Percentiles rank a stretch among this genome's conserved stretches.
Conservation (phyloP, 495 filamentous ascomycete species). For the Penicillium samsonianum region DNA sequence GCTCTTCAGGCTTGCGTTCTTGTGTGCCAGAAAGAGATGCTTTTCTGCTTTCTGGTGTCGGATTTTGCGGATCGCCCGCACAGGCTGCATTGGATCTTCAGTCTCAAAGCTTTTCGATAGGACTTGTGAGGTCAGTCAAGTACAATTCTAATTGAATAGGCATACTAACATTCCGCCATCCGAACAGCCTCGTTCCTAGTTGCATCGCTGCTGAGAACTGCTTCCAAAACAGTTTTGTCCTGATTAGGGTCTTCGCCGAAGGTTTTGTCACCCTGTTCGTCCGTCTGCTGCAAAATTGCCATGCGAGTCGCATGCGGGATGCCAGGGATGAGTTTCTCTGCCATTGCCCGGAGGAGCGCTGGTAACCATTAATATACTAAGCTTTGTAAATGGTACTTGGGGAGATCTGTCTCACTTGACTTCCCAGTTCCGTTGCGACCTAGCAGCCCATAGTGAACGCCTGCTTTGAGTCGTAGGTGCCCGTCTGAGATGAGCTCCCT, state of each 20-base stretch:
- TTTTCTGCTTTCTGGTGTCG: constrained; percentile 58
- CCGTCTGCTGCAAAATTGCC: constrained; percentile 72
- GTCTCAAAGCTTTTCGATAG: constrained; percentile 48
- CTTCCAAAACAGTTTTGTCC: constrained; percentile 57
- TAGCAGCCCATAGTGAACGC: constrained; percentile 70
- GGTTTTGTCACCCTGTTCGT: constrained; percentile 29
- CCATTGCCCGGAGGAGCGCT: constrained; percentile 74
- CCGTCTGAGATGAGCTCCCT: constrained; percentile 69
- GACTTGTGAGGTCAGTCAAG: constrained; percentile 22
- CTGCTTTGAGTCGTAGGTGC: constrained; percentile 67
- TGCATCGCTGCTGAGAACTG: constrained; percentile 67
- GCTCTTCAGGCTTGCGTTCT: constrained; percentile 70
- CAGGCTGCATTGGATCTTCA: constrained; percentile 55
- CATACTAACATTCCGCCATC: constrained; percentile 56
- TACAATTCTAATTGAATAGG: not conserved
- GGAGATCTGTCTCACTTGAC: constrained; percentile 56
- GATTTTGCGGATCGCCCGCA: constrained; percentile 60
- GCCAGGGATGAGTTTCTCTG: constrained; percentile 75
- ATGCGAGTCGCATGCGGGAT: constrained; percentile 69
- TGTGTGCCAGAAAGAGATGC: constrained; percentile 65
- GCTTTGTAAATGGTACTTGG: not conserved
- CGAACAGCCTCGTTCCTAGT: constrained; percentile 56
- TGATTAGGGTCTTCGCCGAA: constrained; percentile 17
- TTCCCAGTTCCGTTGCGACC: constrained; percentile 82
- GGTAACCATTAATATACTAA: not conserved